These are phyloP conservation scores for Tetrahymena malaccensis DNA, from an alignment of 73 alveolate genomes.

Conservation along the genomic window DNA sequence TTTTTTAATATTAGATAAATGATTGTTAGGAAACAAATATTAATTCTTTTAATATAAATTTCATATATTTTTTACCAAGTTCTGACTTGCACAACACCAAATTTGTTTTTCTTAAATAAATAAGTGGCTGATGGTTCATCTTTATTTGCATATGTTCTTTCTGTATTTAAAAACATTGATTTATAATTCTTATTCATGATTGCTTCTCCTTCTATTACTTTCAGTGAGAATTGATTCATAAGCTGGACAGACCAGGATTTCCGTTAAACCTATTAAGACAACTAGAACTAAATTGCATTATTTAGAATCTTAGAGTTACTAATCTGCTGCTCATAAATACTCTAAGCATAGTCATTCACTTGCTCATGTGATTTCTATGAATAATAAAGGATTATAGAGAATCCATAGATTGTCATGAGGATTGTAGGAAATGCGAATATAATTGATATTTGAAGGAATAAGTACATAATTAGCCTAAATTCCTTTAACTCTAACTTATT, in stretches of 20 bases:
- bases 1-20: too few relatives aligned
- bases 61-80: background rate
- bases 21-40: too few relatives aligned
- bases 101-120: background rate
- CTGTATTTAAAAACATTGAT: background rate
- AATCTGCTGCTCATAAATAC: background rate
- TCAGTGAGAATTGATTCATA: background rate
- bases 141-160: background rate
- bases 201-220: background rate
- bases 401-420: background rate
- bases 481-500: background rate
- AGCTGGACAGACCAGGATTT: background rate
- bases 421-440: background rate
- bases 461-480: background rate
- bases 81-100: background rate
- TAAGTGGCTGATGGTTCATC: background rate
- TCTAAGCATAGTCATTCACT: background rate
- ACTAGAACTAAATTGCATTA: background rate
- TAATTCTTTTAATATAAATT: too few relatives aligned
- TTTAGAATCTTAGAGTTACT: background rate
- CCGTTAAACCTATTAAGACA: background rate
- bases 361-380: background rate
- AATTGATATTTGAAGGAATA: background rate
- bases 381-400: background rate
- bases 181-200: background rate